phyloP scores from a whole-genome alignment of 176 grass and related monocot genomes.

The Musa acuminata region DNA sequence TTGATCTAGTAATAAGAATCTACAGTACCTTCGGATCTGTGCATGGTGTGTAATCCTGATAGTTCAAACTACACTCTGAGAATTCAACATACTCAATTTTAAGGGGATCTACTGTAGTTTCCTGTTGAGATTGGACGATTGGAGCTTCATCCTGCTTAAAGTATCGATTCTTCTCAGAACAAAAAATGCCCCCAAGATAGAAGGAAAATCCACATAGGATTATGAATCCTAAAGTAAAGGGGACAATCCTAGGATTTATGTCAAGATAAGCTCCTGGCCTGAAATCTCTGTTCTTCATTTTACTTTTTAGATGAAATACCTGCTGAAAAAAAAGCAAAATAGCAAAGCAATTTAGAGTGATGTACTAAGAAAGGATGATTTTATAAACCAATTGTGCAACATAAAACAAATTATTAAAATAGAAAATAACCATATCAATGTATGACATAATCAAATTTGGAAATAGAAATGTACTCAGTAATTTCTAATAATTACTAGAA shows the following conservation, averaged over 20 bases:
- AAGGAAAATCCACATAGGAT: constrained; percentile 72
- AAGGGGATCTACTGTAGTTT: constrained; percentile 16
- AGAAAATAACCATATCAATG: too few relatives aligned
- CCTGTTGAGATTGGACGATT: constrained; percentile 20
- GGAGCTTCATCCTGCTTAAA: constrained; percentile 26
- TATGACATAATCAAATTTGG: too few relatives aligned
- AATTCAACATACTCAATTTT: constrained; percentile 34
- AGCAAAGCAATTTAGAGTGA: neutral
- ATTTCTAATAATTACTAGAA: too few relatives aligned
- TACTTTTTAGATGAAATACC: neutral
- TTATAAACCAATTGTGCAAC: too few relatives aligned
- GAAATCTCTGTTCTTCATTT: constrained; percentile 60
- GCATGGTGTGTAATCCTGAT: constrained; percentile 95
- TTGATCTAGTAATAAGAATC: too few relatives aligned
- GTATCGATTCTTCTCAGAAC: constrained; percentile 45
- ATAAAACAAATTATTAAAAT: too few relatives aligned
- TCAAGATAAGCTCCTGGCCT: constrained; percentile 44
- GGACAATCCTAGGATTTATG: constrained; percentile 35
- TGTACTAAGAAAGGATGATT: neutral
- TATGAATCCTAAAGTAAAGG: constrained; percentile 44
- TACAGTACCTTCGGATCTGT: constrained; percentile 58
- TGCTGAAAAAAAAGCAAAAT: neutral
- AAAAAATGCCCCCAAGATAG: constrained; percentile 78
- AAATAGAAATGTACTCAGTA: too few relatives aligned
- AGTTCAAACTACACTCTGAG: constrained; percentile 59